A percentile compares a stretch with the other conserved stretches of the same genome.
phyloP scores from a whole-genome alignment of 2,329 filamentous ascomycete species.

The Fusarium luffae region DNA sequence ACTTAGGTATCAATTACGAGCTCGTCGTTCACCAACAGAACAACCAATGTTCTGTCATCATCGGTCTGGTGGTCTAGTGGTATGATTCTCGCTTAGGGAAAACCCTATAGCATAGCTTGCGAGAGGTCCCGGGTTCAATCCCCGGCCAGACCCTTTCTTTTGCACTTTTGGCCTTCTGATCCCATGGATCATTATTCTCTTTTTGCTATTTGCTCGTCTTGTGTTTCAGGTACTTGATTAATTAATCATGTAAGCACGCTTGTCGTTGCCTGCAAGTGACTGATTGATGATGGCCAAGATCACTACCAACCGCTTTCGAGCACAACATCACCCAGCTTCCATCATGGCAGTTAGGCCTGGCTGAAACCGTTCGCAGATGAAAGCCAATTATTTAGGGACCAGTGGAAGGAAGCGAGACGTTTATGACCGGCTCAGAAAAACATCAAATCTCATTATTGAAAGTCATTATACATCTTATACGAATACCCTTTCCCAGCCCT shows the following conservation, averaged over 20 bases:
- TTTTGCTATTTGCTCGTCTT: neutral
- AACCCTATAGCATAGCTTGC: constrained; percentile 53
- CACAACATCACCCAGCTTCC: neutral
- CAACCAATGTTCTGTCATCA: neutral
- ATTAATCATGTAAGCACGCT: no score
- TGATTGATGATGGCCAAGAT: neutral
- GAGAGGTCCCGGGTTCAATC: constrained; percentile 61
- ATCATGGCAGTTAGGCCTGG: neutral
- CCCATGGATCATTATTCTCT: neutral
- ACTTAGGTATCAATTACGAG: fast-evolving
- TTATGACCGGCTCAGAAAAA: neutral
- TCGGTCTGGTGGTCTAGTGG: constrained; percentile 70
- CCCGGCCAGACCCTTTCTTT: constrained; percentile 55
- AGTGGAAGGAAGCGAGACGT: fast-evolving
- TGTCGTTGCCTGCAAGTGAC: neutral
- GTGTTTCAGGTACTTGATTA: neutral
- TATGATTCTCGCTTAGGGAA: constrained; percentile 78
- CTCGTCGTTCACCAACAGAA: constrained; percentile 1
- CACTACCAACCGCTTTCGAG: neutral
- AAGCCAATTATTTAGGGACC: fast-evolving
- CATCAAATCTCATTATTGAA: neutral
- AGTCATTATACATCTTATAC: neutral
- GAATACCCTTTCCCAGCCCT: no score
- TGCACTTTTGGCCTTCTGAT: neutral
- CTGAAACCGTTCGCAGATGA: neutral